Evolutionary conservation across 2,329 filamentous ascomycete genomes (phyloP).

Genomic region (Aspergillus phoenicis): DNA sequence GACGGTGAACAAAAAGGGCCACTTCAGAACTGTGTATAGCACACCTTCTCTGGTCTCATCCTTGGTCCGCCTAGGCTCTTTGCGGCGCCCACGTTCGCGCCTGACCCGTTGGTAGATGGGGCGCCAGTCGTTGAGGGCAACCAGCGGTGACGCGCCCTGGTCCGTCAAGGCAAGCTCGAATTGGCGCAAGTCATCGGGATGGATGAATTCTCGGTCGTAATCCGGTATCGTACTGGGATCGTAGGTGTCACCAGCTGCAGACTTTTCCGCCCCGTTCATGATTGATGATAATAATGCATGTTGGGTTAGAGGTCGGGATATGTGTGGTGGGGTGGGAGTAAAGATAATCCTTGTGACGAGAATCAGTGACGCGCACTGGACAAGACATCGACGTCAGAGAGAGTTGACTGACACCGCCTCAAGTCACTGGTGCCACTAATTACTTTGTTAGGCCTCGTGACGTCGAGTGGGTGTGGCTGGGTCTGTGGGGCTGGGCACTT

Average conservation of each 20-base stretch:
- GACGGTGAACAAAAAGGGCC: constrained; percentile 82
- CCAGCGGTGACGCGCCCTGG: constrained; percentile 75
- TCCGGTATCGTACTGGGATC: constrained; percentile 75
- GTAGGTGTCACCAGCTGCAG: constrained; percentile 56
- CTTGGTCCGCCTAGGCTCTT: constrained; percentile 58
- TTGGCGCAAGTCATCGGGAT: constrained; percentile 69
- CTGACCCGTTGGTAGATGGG: constrained; percentile 76
- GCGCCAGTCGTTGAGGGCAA: constrained; percentile 93
- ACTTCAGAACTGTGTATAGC: constrained; percentile 85
- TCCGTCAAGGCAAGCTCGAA: constrained; percentile 83
- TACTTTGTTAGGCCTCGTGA: background rate
- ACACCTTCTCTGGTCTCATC: constrained; percentile 96
- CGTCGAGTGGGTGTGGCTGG: background rate
- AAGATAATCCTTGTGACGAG: background rate
- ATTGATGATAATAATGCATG: constrained; percentile 28
- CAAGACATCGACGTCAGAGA: constrained; percentile 19
- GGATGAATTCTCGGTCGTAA: constrained; percentile 74
- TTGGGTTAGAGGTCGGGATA: constrained; percentile 11
- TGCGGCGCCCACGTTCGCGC: constrained; percentile 49
- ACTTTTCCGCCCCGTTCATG: constrained; percentile 35
- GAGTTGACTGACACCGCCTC: background rate
- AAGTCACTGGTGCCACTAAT: too few species aligned
- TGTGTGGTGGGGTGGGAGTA: background rate
- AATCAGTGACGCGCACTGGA: constrained; percentile 11
- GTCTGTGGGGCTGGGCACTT: background rate